Evolutionary conservation across 192 early-diverging fungal species (phyloP).

Genomic region (Podila epicladia): DNA sequence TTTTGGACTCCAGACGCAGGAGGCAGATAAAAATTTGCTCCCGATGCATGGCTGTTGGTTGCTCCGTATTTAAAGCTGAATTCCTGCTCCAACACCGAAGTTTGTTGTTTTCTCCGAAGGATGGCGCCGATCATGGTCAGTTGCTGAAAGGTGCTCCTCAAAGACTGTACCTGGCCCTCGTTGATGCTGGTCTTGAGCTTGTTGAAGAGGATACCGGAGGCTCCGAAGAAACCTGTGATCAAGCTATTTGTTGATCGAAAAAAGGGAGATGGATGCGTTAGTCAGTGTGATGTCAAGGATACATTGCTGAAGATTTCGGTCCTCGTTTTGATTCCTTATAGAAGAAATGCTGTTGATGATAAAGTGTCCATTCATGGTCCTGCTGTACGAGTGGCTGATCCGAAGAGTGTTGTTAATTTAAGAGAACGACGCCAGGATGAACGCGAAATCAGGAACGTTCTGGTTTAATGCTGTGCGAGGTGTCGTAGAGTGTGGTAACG

Average conservation of each 20-base stretch:
- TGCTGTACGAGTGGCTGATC: too few relatives aligned
- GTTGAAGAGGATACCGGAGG: constrained; percentile 66
- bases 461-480: background rate
- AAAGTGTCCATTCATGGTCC: too few relatives aligned
- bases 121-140: background rate
- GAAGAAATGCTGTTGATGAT: too few relatives aligned
- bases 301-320: background rate
- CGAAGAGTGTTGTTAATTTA: too few relatives aligned
- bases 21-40: too few relatives aligned
- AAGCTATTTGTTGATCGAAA: constrained; percentile 35
- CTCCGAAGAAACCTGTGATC: constrained; percentile 73
- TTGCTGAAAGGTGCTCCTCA: background rate
- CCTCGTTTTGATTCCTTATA: background rate
- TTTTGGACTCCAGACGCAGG: too few relatives aligned
- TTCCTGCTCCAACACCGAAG: too few relatives aligned
- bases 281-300: background rate
- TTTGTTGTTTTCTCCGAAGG: background rate
- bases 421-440: background rate
- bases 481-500: background rate
- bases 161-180: constrained; percentile 67
- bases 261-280: background rate
- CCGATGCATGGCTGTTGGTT: background rate
- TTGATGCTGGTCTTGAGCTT: constrained; percentile 67
- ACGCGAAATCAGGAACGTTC: background rate
- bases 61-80: background rate